Conservation (phyloP, 192 early-diverging fungal genomes). For the Entomortierella lignicola region DNA sequence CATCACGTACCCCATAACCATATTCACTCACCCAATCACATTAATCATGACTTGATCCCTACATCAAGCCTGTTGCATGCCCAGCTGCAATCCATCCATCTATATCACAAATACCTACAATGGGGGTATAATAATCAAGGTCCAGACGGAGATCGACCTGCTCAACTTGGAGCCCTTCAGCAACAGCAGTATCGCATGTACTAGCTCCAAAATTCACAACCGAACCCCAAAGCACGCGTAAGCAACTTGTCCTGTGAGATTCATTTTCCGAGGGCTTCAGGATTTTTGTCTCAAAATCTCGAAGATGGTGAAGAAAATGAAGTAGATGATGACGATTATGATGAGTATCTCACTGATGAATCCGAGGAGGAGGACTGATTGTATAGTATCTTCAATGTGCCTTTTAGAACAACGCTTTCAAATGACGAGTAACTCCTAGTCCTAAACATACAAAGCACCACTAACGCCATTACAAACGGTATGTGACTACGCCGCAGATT, state of each 20-base stretch:
- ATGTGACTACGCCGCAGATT: no score
- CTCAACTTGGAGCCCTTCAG: background rate
- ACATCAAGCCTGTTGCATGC: conserved; percentile 16
- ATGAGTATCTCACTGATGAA: conserved; percentile 1
- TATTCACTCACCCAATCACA: background rate
- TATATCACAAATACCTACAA: conserved; percentile 31
- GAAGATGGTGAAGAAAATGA: conserved; percentile 1
- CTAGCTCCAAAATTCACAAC: background rate
- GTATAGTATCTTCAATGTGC: no score
- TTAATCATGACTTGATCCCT: background rate
- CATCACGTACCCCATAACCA: background rate
- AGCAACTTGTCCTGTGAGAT: conserved; percentile 12
- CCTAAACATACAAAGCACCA: no score
- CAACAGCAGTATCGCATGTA: conserved; percentile 7
- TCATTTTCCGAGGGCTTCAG: conserved; percentile 9
- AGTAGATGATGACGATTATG: no score
- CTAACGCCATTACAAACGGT: no score
- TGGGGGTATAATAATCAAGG: conserved; percentile 4
- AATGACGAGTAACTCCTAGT: no score
- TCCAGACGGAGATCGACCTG: conserved; percentile 1
- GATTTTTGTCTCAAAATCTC: conserved; percentile 15
- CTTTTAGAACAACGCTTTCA: no score
- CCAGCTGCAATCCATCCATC: conserved; percentile 22
- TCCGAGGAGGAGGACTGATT: no score
- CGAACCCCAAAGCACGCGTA: conserved; percentile 5